Percentiles rank a stretch among this genome's conserved stretches.
These are phyloP conservation scores for Nakazawaea molendinolei DNA, from an alignment of 805 yeast genomes.

Conservation along the genomic window DNA sequence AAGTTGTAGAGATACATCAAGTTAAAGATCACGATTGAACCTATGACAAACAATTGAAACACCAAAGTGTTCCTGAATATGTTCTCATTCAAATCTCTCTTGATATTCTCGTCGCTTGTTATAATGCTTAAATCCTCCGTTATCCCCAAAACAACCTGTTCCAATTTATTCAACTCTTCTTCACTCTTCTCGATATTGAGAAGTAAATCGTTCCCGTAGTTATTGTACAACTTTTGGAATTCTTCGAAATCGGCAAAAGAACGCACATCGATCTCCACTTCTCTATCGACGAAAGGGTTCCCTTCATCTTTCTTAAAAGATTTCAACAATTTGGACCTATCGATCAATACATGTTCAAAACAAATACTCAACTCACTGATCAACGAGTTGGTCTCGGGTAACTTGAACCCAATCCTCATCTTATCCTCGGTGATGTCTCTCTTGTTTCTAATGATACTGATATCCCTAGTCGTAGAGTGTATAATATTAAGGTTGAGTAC, in stretches of 20 bases:
- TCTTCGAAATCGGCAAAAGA: constrained; percentile 5
- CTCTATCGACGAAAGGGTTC: constrained; percentile 1
- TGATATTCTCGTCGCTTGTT: constrained; percentile 3
- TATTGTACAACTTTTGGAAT: constrained; percentile 6
- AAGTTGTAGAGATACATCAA: not conserved
- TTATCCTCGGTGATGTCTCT: constrained; percentile 3
- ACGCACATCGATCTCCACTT: not conserved
- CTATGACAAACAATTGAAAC: constrained; percentile 4
- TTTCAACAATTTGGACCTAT: constrained; percentile 10
- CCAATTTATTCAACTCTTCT: constrained; percentile 2
- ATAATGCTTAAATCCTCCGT: not conserved
- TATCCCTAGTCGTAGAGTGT: not conserved
- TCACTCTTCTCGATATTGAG: constrained; percentile 1
- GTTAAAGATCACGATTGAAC: constrained; percentile 2
- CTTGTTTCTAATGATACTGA: constrained; percentile 6
- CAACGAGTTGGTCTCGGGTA: not conserved
- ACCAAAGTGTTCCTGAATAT: constrained; percentile 5
- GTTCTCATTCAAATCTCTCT: constrained; percentile 9
- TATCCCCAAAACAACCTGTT: not conserved
- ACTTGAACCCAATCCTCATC: constrained; percentile 4
- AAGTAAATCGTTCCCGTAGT: constrained; percentile 1
- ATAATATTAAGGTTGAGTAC: constrained; percentile 7
- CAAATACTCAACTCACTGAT: constrained; percentile 7
- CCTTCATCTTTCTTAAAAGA: constrained; percentile 6
- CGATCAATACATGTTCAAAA: constrained; percentile 10